Base-by-base conservation (phyloP, 257 asterid species). In the Solanum clarkiae region DNA sequence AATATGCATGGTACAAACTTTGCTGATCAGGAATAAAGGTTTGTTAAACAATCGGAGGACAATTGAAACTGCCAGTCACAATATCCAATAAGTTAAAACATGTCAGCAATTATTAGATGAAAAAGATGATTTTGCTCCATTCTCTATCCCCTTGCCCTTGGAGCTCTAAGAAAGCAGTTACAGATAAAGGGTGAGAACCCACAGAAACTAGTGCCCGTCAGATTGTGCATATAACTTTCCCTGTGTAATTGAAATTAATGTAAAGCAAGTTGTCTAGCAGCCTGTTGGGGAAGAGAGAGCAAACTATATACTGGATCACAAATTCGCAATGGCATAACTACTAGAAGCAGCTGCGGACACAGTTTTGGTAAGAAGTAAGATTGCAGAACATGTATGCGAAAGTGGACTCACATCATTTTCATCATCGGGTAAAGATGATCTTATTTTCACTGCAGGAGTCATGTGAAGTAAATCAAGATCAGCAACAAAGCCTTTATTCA, bases 401-500 rank as follows among this genome's bases (percentile, higher is more conserved):
- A 70, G 85, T 12, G 66, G 84, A 79, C 66, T 85, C 63, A 83
- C 82, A 86, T 81, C n/a, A 29, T 72, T 86, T 88, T 91, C 97
- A 92, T 92, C 95, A 87, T 86, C 77, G 69, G 89, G 36, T 36
- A 94, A 93, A 88, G 90, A 91, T 86, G 98, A 92, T 81, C 91
- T 97, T 84, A 90, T 90, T 90, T 91, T 95, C 88, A 96, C 85
- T 51, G 94, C 92, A 68, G 99, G 97, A 89, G 98, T 93, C 86
- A 87, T 89, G 77, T 87, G 95, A 87, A 95, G 92, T 75, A 91
- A 89, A 91, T 97, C 98, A 80, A 97, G 98, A 89, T 97, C 98
- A 85, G 95, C 94, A 85, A 90, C 86, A 85, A 86, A 97, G 79
- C 99, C 99, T 88, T 93, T 95, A 84, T 97, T 97, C 98, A 97